Evolutionary conservation across 169 alveolate species (phyloP).

Genomic region (Amoebophrya sp.): DNA sequence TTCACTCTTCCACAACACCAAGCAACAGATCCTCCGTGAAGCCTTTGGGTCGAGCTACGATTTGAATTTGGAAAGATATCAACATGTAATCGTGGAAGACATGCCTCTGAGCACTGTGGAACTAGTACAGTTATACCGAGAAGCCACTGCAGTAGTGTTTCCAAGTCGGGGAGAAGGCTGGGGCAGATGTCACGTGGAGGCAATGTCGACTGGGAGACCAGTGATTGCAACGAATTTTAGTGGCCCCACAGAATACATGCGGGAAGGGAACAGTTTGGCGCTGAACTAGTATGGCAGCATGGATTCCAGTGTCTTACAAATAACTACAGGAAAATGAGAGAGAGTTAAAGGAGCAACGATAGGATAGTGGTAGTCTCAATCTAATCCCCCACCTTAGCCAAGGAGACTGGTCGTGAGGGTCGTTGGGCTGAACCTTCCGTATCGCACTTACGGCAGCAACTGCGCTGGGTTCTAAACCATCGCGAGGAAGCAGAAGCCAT

Average conservation of each 20-base stretch:
- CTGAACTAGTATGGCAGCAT: too few species aligned
- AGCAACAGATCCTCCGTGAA: not conserved
- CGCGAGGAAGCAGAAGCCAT: not conserved
- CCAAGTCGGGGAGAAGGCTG: not conserved
- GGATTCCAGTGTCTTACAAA: too few species aligned
- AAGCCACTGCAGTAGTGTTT: slow-evolving; percentile 12
- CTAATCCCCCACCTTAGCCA: too few species aligned
- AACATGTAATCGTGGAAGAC: not conserved
- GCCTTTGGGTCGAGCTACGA: not conserved
- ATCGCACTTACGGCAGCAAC: not conserved
- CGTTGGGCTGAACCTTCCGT: not conserved
- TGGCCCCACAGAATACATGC: not conserved
- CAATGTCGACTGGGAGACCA: not conserved
- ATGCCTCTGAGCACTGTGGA: not conserved
- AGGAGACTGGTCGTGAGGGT: too few species aligned
- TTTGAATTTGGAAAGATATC: not conserved
- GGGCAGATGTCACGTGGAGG: not conserved
- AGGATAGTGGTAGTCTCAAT: too few species aligned
- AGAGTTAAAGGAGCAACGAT: too few species aligned
- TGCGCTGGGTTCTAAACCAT: not conserved
- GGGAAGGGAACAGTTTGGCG: not conserved
- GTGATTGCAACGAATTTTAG: not conserved
- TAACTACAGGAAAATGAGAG: too few species aligned
- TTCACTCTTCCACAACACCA: not conserved
- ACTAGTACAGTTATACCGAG: not conserved